Percentiles rank a stretch among this genome's conserved stretches.
phyloP scores from a whole-genome alignment of 2,329 filamentous ascomycete genomes.

The Aureobasidium sp. region DNA sequence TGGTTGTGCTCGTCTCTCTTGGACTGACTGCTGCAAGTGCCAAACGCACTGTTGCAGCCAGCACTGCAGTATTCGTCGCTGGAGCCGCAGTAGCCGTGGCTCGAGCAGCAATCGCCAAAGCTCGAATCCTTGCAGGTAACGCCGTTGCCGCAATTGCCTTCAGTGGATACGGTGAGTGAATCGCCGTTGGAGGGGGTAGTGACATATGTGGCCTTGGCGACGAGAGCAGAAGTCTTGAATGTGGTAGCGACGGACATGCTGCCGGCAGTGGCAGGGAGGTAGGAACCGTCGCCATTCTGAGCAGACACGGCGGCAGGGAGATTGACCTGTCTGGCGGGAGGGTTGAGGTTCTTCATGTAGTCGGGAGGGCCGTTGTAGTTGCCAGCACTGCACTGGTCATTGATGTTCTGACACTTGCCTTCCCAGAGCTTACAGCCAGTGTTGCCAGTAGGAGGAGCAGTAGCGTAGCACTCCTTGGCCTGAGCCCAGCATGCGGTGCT shows the following conservation, averaged over 20 bases:
- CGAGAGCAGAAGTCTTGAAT: neutral
- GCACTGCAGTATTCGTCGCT: neutral
- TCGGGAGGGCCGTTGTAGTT: constrained; percentile 45
- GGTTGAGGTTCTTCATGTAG: constrained; percentile 34
- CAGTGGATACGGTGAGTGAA: constrained; percentile 5
- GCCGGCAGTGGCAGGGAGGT: neutral
- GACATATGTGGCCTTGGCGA: neutral
- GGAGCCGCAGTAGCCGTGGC: constrained; percentile 14
- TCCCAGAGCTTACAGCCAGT: constrained; percentile 57
- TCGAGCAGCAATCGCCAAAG: constrained; percentile 16
- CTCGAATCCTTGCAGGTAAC: constrained; percentile 11
- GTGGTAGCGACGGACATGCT: neutral
- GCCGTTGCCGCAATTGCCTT: constrained; percentile 13
- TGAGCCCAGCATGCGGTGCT: constrained; percentile 47
- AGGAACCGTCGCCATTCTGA: constrained; percentile 8
- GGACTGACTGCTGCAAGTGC: neutral
- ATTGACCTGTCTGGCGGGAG: constrained; percentile 9
- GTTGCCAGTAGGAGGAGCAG: constrained; percentile 52
- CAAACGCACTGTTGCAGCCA: constrained; percentile 1
- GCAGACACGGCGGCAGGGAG: constrained; percentile 7
- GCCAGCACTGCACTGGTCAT: constrained; percentile 35
- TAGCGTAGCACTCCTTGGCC: constrained; percentile 51
- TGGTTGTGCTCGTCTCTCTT: constrained; percentile 7
- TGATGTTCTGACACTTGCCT: constrained; percentile 49
- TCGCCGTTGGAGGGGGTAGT: neutral